Base-by-base conservation (phyloP, 2,329 filamentous ascomycete species). In the Trichoderma citrinoviride region DNA sequence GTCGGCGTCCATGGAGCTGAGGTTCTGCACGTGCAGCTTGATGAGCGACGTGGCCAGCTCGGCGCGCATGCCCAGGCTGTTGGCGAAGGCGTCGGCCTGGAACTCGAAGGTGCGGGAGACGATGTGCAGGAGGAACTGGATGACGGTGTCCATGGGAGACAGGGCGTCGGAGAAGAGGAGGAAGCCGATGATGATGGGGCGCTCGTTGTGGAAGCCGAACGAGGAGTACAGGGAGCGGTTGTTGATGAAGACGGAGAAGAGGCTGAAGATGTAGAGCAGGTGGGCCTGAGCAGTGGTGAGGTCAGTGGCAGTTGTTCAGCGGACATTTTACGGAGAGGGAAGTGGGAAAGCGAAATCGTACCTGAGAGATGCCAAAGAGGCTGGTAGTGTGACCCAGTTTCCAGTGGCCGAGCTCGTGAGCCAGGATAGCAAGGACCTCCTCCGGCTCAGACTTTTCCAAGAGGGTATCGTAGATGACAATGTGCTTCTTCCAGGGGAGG, bases 401-500 rank as follows among this genome's bases (percentile, higher is more conserved):
- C 95, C 95, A 99, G 82, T 99, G 95, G 58, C 95, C 95, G 54
- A 99, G 86, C 79, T 99, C 95, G 76, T 99, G 95, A 41, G 92
- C 93, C 61, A 99, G 82, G 61, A 99, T 93, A 69, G 95, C 94
- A 66, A 97, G 92, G 46, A 99, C 93, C 78, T 99, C 95, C 74
- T 95, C 85, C 4, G 91, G 88, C 68, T 93, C 87, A 76, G 90
- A 95, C 86, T 98, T 97, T 79, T 97, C 94, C 68, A 99, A 93
- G 68, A 99, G 81, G 5, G 96, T 99, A 76, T 99, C 95, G 77
- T 97, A 99, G 75, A 99, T 96, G 73, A 99, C 95, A 81, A 99
- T 99, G 82, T 98, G 96, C 86, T 98, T 98, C 86, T 97, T 97
- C 93, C 94, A 99, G 47, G 95, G 95, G 64, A 99, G 86, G 67